phyloP scores from a whole-genome alignment of 2,329 filamentous ascomycete genomes.

The Mycosphaerella sp. region DNA sequence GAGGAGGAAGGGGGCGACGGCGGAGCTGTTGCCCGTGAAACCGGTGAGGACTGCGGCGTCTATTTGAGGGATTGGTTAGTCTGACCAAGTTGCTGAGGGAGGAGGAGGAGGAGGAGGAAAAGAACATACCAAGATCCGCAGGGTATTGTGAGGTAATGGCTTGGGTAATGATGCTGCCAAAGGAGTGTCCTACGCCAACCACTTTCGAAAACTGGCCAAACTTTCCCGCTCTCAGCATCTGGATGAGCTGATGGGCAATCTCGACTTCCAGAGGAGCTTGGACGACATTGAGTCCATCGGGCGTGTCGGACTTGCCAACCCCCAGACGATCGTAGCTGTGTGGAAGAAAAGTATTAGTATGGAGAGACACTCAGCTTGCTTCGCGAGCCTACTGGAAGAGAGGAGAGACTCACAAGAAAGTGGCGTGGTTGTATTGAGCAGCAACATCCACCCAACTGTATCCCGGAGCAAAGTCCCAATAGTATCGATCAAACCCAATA shows the following conservation, averaged over 20 bases:
- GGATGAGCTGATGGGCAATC: constrained; percentile 33
- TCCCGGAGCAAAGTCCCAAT: constrained; percentile 34
- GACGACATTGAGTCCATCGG: constrained; percentile 36
- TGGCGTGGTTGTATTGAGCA: constrained; percentile 35
- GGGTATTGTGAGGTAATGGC: constrained; percentile 33
- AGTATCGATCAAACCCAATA: constrained; percentile 34
- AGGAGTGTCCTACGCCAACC: constrained; percentile 38
- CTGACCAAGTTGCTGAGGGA: background rate
- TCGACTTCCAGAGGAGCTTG: constrained; percentile 36
- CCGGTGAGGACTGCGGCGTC: constrained; percentile 38
- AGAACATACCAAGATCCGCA: background rate
- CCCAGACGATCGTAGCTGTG: constrained; percentile 38
- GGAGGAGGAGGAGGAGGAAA: background rate
- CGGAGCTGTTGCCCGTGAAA: constrained; percentile 27
- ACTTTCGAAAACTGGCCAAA: constrained; percentile 34
- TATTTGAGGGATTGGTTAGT: background rate
- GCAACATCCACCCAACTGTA: constrained; percentile 41
- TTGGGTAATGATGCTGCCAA: constrained; percentile 34
- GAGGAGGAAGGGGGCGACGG: constrained; percentile 22
- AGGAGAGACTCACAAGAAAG: constrained; percentile 27
- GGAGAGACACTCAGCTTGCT: too few species aligned
- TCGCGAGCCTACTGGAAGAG: too few species aligned
- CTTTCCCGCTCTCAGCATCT: constrained; percentile 27
- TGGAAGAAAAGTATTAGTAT: too few species aligned
- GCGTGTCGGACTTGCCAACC: constrained; percentile 34